Base-by-base conservation (phyloP, 2,329 filamentous ascomycete genomes). In the Venturia aucupariae region DNA sequence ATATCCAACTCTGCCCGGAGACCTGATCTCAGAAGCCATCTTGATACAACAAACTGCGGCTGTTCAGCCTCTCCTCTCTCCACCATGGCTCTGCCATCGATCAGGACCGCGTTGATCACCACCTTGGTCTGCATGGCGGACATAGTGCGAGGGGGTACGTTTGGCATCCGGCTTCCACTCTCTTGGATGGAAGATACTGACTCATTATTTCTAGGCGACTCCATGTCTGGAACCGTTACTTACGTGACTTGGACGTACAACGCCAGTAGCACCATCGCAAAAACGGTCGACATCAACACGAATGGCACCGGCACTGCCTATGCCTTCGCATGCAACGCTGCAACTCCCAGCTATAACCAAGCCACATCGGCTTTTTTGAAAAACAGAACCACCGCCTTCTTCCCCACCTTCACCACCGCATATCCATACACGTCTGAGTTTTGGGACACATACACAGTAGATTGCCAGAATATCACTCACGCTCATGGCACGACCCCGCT, bases 251-350 rank as follows among this genome's bases (percentile, higher is more conserved):
- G 59, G 59, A 41, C n/a, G 3, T 61, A 61, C n/a, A 61, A 61
- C 27, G 59, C 59, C 3, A 42, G 38, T 22, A 42, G 38, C 24
- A 11, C 59, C 1, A 30, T 61, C 15, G 35, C 38, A 10, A 46
- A 19, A n/a, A 61, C 38, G 1, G 27, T 41, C 2, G 35, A 61
- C 35, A 41, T 61, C 38, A 61, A 61, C 22, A 46, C 35, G 4
- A 61, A 61, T 15, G 35, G 59, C 38, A 61, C 59, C 7, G 59
- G 59, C 24, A 32, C 24, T 46, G 38, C 59, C 8, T 61, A 61
- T n/a, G 59, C 59, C 6, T 61, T 61, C n/a, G 59, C 59, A 42
- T 61, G 59, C n/a, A 32, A 61, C 6, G 38, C 59, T 22, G 59
- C 59, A 2, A 42, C 59, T 17, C n/a, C 22, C 6, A 42, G 38